These are phyloP conservation scores for Backusella sp. DNA, from an alignment of 192 early-diverging fungal species.

Conservation along the genomic window DNA sequence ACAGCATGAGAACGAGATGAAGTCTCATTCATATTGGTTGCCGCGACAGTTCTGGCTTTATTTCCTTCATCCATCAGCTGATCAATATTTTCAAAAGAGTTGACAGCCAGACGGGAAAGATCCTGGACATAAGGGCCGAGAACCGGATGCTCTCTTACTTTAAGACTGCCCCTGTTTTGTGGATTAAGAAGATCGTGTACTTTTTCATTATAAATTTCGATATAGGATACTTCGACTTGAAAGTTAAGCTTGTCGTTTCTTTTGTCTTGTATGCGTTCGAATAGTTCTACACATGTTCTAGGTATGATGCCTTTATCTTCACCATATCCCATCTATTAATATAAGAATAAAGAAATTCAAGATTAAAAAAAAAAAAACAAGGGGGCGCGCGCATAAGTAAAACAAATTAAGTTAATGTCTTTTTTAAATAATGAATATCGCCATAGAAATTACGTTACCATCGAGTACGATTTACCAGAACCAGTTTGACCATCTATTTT, in stretches of 20 bases:
- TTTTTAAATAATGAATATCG: slow-evolving; percentile 19
- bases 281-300: slow-evolving; percentile 74
- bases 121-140: slow-evolving; percentile 92
- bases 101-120: slow-evolving; percentile 80
- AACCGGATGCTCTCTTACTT: slow-evolving; percentile 78
- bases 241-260: slow-evolving; percentile 45
- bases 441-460: slow-evolving; percentile 41
- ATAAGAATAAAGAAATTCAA: background rate
- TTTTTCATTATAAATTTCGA: slow-evolving; percentile 90
- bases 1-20: slow-evolving; percentile 89
- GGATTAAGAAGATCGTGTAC: slow-evolving; percentile 82
- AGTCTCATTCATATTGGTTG: slow-evolving; percentile 93
- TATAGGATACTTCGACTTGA: slow-evolving; percentile 81
- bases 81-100: slow-evolving; percentile 64
- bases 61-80: slow-evolving; percentile 78
- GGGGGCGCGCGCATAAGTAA: background rate
- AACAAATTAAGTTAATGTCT: background rate
- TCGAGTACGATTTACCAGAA: slow-evolving; percentile 69
- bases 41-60: slow-evolving; percentile 83
- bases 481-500: slow-evolving; percentile 75
- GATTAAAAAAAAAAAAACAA: background rate
- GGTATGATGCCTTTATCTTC: slow-evolving; percentile 88
- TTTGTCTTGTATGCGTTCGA: slow-evolving; percentile 56
- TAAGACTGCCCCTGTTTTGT: slow-evolving; percentile 62
- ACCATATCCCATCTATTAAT: slow-evolving; percentile 63